Percentiles rank a stretch among this genome's conserved stretches.
Evolutionary conservation across 306 rosid species (phyloP).

Genomic region (Quercus alba): DNA sequence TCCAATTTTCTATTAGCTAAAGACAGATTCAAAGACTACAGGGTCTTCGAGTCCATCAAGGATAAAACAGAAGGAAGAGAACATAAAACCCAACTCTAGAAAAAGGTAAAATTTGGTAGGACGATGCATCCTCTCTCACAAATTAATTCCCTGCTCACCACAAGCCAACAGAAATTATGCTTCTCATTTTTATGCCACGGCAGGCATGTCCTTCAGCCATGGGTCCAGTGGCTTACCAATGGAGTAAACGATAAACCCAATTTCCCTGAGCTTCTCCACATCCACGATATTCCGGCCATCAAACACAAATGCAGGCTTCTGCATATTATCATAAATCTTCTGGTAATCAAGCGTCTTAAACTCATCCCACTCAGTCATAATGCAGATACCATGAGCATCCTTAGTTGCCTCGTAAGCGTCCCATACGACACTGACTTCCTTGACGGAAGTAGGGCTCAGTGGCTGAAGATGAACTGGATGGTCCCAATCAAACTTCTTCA

Average conservation of each 20-base stretch:
- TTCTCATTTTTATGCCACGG: slow-evolving; percentile 50
- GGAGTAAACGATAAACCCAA: slow-evolving; percentile 79
- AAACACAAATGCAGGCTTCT: slow-evolving; percentile 82
- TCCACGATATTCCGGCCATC: slow-evolving; percentile 72
- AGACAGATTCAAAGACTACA: slow-evolving; percentile 27
- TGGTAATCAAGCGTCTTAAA: slow-evolving; percentile 68
- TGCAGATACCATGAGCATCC: slow-evolving; percentile 73
- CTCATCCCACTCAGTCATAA: slow-evolving; percentile 85
- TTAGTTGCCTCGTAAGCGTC: slow-evolving; percentile 69
- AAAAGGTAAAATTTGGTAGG: slow-evolving; percentile 15
- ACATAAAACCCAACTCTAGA: slow-evolving; percentile 31
- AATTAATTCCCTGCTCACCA: slow-evolving; percentile 13
- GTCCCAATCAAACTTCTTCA: slow-evolving; percentile 92
- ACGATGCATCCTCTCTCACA: slow-evolving; percentile 24
- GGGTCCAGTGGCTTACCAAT: slow-evolving; percentile 81
- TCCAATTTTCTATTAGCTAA: slow-evolving; percentile 30
- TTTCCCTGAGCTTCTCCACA: slow-evolving; percentile 62
- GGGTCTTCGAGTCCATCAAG: slow-evolving; percentile 25
- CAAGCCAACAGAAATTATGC: slow-evolving; percentile 11
- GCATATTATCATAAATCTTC: slow-evolving; percentile 64
- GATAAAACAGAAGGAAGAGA: slow-evolving; percentile 9
- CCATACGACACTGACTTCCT: slow-evolving; percentile 62
- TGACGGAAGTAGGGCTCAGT: slow-evolving; percentile 52
- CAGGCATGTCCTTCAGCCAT: slow-evolving; percentile 95
- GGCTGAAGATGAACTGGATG: slow-evolving; percentile 84